These are phyloP conservation scores for Allomyces arbusculus DNA, from an alignment of 192 early-diverging fungal genomes.

Conservation along the genomic window DNA sequence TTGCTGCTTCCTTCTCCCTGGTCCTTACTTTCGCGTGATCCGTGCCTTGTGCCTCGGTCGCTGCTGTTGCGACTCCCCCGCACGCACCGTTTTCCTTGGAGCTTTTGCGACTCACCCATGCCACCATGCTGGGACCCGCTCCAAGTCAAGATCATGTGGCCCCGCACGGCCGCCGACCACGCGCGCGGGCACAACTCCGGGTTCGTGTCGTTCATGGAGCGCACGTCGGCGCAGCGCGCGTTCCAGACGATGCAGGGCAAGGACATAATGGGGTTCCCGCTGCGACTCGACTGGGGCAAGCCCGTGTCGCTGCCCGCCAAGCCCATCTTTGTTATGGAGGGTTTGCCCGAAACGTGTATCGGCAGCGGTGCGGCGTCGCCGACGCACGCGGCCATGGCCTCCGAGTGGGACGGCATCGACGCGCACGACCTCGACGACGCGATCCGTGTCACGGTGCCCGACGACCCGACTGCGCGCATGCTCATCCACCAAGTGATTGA, in stretches of 20 bases:
- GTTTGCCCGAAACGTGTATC: too few species aligned
- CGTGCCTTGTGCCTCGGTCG: too few species aligned
- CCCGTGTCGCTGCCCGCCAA: conserved; percentile 45
- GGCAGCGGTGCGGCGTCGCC: background rate
- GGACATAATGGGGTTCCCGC: conserved; percentile 26
- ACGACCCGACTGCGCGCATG: conserved; percentile 22
- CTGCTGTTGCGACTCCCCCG: too few species aligned
- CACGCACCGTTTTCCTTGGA: too few species aligned
- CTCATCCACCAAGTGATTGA: conserved; percentile 74
- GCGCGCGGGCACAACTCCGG: conserved; percentile 58
- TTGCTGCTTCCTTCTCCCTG: too few species aligned
- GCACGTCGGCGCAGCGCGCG: conserved; percentile 46
- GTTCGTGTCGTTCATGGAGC: conserved; percentile 79
- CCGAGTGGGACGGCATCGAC: too few species aligned
- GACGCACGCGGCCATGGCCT: too few species aligned
- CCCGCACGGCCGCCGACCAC: conserved; percentile 61
- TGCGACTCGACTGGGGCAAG: conserved; percentile 72
- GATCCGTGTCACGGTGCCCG: conserved; percentile 41
- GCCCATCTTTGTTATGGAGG: conserved; percentile 44
- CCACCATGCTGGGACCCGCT: too few species aligned
- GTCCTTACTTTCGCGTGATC: too few species aligned
- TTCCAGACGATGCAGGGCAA: conserved; percentile 52
- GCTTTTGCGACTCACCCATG: too few species aligned
- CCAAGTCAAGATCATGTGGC: conserved; percentile 85
- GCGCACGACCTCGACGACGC: conserved; percentile 14